phyloP scores from a whole-genome alignment of 1,139 yeast genomes.

The Pichia sorboxylosa region DNA sequence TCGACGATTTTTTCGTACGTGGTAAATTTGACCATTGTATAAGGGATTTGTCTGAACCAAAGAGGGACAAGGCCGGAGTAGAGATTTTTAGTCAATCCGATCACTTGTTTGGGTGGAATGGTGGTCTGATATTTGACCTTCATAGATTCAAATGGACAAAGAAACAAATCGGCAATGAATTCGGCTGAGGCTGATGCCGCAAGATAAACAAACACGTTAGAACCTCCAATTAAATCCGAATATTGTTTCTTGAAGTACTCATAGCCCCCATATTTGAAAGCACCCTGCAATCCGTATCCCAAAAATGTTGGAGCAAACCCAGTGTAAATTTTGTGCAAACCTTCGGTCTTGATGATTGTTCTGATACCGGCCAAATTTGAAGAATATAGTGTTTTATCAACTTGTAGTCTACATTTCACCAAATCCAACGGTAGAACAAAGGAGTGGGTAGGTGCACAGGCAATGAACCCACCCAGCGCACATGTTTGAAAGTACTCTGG shows the following conservation, averaged over 20 bases:
- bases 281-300: slow-evolving; percentile 91
- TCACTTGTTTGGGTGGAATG: slow-evolving; percentile 46
- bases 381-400: slow-evolving; percentile 55
- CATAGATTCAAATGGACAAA: slow-evolving; percentile 90
- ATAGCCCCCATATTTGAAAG: slow-evolving; percentile 91
- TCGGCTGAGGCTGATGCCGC: slow-evolving; percentile 90
- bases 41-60: slow-evolving; percentile 93
- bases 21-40: slow-evolving; percentile 93
- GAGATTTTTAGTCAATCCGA: slow-evolving; percentile 36
- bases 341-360: slow-evolving; percentile 59
- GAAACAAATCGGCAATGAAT: slow-evolving; percentile 74
- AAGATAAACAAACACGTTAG: slow-evolving; percentile 62
- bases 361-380: slow-evolving; percentile 73
- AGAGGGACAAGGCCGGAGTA: slow-evolving; percentile 84
- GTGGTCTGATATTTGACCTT: slow-evolving; percentile 90
- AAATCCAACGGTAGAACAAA: slow-evolving; percentile 86
- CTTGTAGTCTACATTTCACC: slow-evolving; percentile 89
- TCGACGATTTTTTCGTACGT: slow-evolving; percentile 85
- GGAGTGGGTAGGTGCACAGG: slow-evolving; percentile 95
- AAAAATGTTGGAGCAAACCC: slow-evolving; percentile 86
- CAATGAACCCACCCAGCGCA: slow-evolving; percentile 77
- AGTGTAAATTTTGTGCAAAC: slow-evolving; percentile 62
- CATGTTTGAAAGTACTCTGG: slow-evolving; percentile 73
- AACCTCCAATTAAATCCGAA: slow-evolving; percentile 46
- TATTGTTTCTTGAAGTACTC: slow-evolving; percentile 78